phyloP scores from a whole-genome alignment of 2,329 filamentous ascomycete genomes.

The Penicillium concentricum region DNA sequence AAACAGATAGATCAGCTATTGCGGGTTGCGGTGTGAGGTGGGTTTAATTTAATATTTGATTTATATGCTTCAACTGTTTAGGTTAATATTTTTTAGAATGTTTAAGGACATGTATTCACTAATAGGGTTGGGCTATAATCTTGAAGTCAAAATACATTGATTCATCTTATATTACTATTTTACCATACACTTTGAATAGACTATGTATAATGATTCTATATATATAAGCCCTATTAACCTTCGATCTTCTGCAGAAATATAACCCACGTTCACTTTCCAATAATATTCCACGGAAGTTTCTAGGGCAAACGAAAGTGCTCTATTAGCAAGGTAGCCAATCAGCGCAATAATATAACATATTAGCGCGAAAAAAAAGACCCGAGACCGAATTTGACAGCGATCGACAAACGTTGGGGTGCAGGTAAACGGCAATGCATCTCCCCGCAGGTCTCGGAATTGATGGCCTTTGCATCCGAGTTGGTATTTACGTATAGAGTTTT shows the following conservation, averaged over 20 bases:
- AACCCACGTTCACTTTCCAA: not conserved
- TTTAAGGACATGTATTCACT: not conserved
- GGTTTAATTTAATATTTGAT: not conserved
- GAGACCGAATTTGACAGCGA: not conserved
- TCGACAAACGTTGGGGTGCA: slow-evolving; percentile 1
- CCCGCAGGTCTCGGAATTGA: not conserved
- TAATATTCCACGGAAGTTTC: not conserved
- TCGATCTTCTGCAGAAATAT: not conserved
- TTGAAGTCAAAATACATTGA: not conserved
- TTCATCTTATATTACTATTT: not conserved
- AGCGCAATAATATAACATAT: not conserved
- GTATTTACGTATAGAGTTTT: not conserved
- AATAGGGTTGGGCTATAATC: not conserved
- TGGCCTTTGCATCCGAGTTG: not conserved
- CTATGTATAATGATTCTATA: not conserved
- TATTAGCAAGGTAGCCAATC: not conserved
- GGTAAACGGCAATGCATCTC: not conserved
- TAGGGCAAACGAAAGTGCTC: not conserved
- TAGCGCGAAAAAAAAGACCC: no score
- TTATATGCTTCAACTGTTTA: not conserved
- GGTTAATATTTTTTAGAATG: not conserved
- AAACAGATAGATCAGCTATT: not conserved
- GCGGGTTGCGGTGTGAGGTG: not conserved
- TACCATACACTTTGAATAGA: no score
- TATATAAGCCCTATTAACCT: not conserved